Base-by-base conservation (phyloP, 805 yeast genomes). In the Metschnikowia shivogae region DNA sequence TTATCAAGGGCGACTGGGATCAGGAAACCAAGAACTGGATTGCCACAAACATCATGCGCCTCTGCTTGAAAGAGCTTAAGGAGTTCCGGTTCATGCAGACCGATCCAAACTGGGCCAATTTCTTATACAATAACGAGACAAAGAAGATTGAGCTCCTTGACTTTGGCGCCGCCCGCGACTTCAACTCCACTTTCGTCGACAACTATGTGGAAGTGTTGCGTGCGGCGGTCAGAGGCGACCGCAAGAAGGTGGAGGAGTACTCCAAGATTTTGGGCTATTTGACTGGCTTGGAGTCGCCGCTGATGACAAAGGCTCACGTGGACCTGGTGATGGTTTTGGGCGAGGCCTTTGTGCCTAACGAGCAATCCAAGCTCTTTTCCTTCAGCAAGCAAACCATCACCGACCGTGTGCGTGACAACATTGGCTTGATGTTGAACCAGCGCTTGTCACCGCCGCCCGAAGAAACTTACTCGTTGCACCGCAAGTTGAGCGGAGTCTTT, bases 71-170 rank as follows among this genome's bases (percentile, higher is more conserved):
- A 54, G 99, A 93, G 66, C 86, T 93, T 62, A 87, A 89, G 11
- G 70, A 78, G 55, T 90, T 85, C 70, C 78, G 77, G 58, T 92
- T 84, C 68, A 93, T 93, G 99, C 99, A 93, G 68, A 92, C 98
- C 1, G 99, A 93, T 68, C 99, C 99, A 42, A 93, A 93, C 64
- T 93, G 99, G 99, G 97, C 99, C 36, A 93, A 93, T 64, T 93
- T 93, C 68, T 67, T 93, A 48, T 89, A 86, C 69, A 89, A 93
- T 59, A 72, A 72, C 29, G 55, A 69, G n/a, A 81, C 89, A 1
- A 66, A 77, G 22, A 81, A 84, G 62, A 80, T 93, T 46, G 97
- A 92, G 64, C 72, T 93, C 45, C 70, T 93, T 43, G 99, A 93
- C 67, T 93, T 93, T 66, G 99, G 99, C 39, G 98, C 99, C 1